Conservation (phyloP, 495 filamentous ascomycete genomes). For the Articulospora tetracladia region DNA sequence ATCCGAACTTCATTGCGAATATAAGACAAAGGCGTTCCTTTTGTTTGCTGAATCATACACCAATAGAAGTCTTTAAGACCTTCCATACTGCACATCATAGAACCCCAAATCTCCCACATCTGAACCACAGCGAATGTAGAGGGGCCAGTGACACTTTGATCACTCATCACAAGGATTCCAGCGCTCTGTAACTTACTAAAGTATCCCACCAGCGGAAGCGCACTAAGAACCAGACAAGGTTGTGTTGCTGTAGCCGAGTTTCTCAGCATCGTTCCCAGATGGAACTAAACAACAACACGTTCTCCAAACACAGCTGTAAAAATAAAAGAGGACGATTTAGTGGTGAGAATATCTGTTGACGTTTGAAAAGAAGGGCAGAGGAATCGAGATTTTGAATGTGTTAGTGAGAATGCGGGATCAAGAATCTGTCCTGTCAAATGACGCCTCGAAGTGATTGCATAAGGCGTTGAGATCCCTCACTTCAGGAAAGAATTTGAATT, state of each 20-base stretch:
- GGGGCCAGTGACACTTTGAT: not conserved
- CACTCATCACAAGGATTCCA: not conserved
- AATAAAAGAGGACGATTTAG: no score
- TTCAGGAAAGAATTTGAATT: no score
- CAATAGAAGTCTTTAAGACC: slow-evolving; percentile 5
- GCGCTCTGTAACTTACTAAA: not conserved
- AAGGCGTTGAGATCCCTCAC: no score
- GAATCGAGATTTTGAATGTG: no score
- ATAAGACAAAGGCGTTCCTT: not conserved
- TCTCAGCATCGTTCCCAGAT: not conserved
- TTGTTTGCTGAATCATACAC: slow-evolving; percentile 1
- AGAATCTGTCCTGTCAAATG: no score
- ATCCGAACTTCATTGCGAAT: no score
- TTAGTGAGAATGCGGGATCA: no score
- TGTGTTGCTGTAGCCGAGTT: not conserved
- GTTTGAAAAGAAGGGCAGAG: no score
- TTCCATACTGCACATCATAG: slow-evolving; percentile 2
- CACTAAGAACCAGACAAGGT: not conserved
- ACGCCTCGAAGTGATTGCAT: no score
- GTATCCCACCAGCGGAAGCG: not conserved
- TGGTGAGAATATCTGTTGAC: no score
- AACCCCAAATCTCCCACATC: slow-evolving; percentile 3
- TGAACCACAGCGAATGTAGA: not conserved
- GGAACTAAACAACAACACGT: no score
- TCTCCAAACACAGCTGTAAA: no score